Conservation (phyloP, 495 filamentous ascomycete species). For the Clohesyomyces aquaticus region DNA sequence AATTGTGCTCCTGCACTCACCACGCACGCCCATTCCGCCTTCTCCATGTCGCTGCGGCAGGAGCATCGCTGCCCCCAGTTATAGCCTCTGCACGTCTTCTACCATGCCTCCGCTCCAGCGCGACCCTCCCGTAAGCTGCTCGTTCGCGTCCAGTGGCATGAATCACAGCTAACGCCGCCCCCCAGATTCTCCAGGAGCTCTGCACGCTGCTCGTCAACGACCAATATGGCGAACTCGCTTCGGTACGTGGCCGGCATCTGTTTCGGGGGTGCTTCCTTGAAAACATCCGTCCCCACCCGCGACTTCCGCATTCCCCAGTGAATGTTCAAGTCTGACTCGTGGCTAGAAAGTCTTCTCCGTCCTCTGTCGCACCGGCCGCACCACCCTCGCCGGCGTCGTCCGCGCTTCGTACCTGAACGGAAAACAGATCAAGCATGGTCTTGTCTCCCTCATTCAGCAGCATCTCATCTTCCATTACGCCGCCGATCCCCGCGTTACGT, state of each 20-base stretch:
- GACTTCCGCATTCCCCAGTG: constrained; percentile 19
- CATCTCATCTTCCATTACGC: constrained; percentile 79
- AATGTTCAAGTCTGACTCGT: constrained; percentile 5
- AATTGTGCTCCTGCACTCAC: background rate
- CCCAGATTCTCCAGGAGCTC: constrained; percentile 65
- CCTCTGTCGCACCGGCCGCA: constrained; percentile 75
- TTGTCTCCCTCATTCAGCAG: constrained; percentile 84
- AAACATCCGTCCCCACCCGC: background rate
- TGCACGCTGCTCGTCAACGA: constrained; percentile 87
- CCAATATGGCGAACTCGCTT: constrained; percentile 83
- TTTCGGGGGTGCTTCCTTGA: no score
- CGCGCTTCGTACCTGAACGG: constrained; percentile 68
- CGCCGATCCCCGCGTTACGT: constrained; percentile 65
- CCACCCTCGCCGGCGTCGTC: constrained; percentile 66
- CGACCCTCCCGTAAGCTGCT: constrained; percentile 28
- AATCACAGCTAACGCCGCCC: constrained; percentile 22
- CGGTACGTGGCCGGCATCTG: constrained; percentile 61
- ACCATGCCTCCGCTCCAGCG: constrained; percentile 32
- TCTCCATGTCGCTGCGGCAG: constrained; percentile 23
- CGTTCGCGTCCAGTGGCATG: constrained; percentile 2
- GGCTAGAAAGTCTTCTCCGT: constrained; percentile 65
- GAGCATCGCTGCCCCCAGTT: constrained; percentile 7
- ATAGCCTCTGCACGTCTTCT: constrained; percentile 11
- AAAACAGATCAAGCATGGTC: constrained; percentile 72
- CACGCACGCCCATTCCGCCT: background rate